Base-by-base conservation (phyloP, 2,329 filamentous ascomycete species). In the Trichophyton rubrum region DNA sequence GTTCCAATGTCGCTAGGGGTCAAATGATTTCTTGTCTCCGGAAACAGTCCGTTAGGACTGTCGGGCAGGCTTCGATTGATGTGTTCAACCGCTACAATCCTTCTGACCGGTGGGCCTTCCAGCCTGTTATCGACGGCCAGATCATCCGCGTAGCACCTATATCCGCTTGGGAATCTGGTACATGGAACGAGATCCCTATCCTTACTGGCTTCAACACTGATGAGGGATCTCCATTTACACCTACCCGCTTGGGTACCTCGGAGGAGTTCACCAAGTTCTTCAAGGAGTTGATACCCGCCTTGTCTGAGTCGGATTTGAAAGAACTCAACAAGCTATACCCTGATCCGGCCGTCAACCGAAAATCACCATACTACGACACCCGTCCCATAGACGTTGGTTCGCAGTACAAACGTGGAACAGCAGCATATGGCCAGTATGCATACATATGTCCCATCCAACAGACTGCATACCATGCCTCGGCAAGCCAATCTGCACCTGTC, bases 131-230 rank as follows among this genome's bases (percentile, higher is more conserved):
- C 61, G 85, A 87, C 67, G 79, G 80, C 3, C 78, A 80, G 11
- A 70, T 85, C 13, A 82, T 89, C 59, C 76, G 79, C 1, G 75
- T 79, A 27, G 72, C 80, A 9, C 85, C 86, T 2, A 75, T 86
- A 11, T 74, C 78, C n/a, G 77, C 79, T n/a, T 86, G 83, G 83
- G 69, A 75, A 27, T 73, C 78, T 0, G 75, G 78, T 0, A 70
- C 74, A 15, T 82, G 78, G 68, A 77, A 85, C 65, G 77, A 78
- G 64, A 75, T 85, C 6, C 82, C 84, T 6, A 79, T 89, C 56
- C 73, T 90, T 56, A 88, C 85, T 0, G 86, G 86, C 6, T 89
- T 85, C 75, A 85, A 85, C 71, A 81, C 82, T 43, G 84, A 89
- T 67, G 87, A 90, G 70, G 87, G 86, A 15, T 79, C 83, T 0